phyloP scores from a whole-genome alignment of 345 rosid species.

The Kandelia obovata region DNA sequence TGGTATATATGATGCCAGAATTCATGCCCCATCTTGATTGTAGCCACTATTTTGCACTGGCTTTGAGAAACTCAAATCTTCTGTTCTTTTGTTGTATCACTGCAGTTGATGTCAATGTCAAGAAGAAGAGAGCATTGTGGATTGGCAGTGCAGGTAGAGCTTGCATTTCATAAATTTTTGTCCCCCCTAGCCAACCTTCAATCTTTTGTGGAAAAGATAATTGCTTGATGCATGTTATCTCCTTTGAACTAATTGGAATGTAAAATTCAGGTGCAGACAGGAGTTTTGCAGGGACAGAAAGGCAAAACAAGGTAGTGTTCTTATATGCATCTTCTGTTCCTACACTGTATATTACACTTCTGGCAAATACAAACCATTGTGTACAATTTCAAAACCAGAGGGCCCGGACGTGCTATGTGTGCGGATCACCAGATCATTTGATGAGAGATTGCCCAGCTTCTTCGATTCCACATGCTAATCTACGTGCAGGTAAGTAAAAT shows the following conservation, averaged over 20 bases:
- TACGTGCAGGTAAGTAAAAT: conserved; percentile 32
- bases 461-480: conserved; percentile 25
- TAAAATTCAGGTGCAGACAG: conserved; percentile 27
- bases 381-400: conserved; percentile 30
- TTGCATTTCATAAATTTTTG: background rate
- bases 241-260: conserved; percentile 4
- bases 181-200: background rate
- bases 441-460: conserved; percentile 46
- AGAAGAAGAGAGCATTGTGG: conserved; percentile 22
- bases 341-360: background rate
- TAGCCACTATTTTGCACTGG: background rate
- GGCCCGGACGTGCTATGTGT: conserved; percentile 42
- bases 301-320: conserved; percentile 37
- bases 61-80: background rate
- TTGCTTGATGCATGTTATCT: background rate
- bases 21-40: too few relatives aligned
- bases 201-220: background rate
- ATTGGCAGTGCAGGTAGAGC: conserved; percentile 33
- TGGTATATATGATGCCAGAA: too few relatives aligned
- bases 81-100: conserved; percentile 14
- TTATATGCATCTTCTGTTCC: background rate
- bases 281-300: conserved; percentile 28
- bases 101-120: conserved; percentile 30
- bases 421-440: conserved; percentile 51
- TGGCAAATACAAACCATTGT: background rate